Evolutionary conservation across 2,329 filamentous ascomycete genomes (phyloP), one percentile per base, ranked within the genome.

Genomic region (Neopestalotiopsis sp.): DNA sequence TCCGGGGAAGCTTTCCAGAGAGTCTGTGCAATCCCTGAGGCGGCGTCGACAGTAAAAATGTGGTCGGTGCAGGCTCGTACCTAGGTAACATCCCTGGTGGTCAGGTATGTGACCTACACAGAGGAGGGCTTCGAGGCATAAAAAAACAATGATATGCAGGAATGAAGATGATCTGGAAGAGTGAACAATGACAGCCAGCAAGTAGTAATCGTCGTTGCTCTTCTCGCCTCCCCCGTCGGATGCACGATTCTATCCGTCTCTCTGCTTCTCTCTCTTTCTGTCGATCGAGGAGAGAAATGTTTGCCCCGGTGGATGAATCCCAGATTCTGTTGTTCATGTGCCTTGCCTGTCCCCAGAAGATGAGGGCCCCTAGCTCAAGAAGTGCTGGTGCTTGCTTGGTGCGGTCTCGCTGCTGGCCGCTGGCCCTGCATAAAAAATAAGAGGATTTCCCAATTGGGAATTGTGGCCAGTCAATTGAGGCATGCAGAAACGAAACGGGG

Each of bases 401-500:
- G 45, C 45, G 45, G n/a, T 24, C 17, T 52, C 45, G 45, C 45
- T 52, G 45, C 45, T 38, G 34, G 58, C 42, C 30, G 17, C n/a
- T 66, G 32, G 38, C 28, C 24, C 64, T 66, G 64, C 52, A 67
- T 42, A 20, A 32, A 67, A 42, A 60, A 32, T 17, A 66, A 32
- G 38, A 30, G 24, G n/a, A 30, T 20, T 20, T 56, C 42, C 56
- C 52, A 24, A 42, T n/a, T 30, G 65, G 65, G 52, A 67, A 56
- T n/a, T 56, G 56, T 56, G 40, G 45, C 17, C 45, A 52, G 45
- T 56, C 32, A 60, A 52, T 67, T 30, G 56, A 67, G 65, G 65
- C 56, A 32, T 60, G 42, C 64, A 34, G 52, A 71, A 70, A 52
- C 45, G 45, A 20, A 20, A 52, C 45, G 17, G 45, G 45, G 45